Base-by-base conservation (phyloP, 768 basidiomycete genomes). In the Serendipita sp. region DNA sequence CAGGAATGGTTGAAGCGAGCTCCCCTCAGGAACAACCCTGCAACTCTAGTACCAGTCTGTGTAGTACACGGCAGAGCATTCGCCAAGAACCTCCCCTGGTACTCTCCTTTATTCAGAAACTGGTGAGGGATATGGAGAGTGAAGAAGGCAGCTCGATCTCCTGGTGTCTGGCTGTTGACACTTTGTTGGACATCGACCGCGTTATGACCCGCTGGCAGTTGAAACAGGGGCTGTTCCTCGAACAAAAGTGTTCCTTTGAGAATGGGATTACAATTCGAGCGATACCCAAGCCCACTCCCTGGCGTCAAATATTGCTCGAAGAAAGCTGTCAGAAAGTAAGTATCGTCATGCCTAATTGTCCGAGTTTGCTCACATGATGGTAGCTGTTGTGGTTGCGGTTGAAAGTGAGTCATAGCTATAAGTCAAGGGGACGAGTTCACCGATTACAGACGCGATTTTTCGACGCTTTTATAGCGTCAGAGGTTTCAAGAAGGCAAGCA, bases 1-100 rank as follows among this genome's bases (percentile, higher is more conserved):
- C 73, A 74, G 13, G 72, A 72, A 41, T 70, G 70, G 63, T 74
- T 74, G 48, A 74, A 69, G 34, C 72, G 70, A 13, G 72, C 67
- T 1, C 67, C 73, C 44, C 66, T 62, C 23, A 73, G 67, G 67
- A 74, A 73, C 13, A 74, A 48, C 11, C 72, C 73, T n/a, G 4
- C 54, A 60, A 30, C 5, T 16, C 62, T 60, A 64, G 66, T 34
- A 45, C 4, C 63, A 18, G 16, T 38, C 18, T 35, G 63, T 65
- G 4, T 15, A 15, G 47, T 28, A 66, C 67, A 71, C 41, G 69
- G 70, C 11, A 73, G 56, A 4, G 71, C 69, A 64, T 74, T 74
- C 3, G 73, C 35, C 16, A 23, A 28, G 35, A 60, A 60, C n/a
- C 35, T 23, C 8, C 56, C 56, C 18, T 16, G 28, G 56, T 30